Conservation (phyloP, 164 flowering plant species). For the Brasenia schreberi region DNA sequence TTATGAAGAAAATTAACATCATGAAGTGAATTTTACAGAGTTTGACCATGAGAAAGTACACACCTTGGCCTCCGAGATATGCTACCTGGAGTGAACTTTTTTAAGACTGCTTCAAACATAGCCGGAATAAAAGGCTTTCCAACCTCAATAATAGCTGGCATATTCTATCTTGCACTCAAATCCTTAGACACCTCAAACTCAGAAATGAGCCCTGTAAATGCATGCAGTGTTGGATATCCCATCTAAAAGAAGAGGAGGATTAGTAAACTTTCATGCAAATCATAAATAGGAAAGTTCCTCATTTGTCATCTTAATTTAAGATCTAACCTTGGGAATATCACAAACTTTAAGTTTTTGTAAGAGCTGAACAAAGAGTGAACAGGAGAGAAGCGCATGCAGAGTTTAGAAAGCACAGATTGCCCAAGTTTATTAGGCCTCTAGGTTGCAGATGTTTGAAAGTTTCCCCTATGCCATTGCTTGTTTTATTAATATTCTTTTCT, state of each 20-base stretch:
- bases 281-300: conserved; percentile 1
- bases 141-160: conserved; percentile 23
- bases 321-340: conserved; percentile 55
- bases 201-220: conserved; percentile 65
- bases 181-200: conserved; percentile 44
- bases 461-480: conserved; percentile 12
- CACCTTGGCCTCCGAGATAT: conserved; percentile 84
- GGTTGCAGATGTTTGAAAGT: conserved; percentile 31
- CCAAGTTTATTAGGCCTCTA: conserved; percentile 77
- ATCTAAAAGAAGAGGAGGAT: conserved; percentile 25
- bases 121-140: conserved; percentile 72
- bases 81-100: conserved; percentile 75
- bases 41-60: conserved; percentile 7
- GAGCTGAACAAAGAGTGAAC: conserved; percentile 78
- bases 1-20: neutral
- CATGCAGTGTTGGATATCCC: conserved; percentile 66
- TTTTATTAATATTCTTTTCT: conserved; percentile 15
- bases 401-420: conserved; percentile 96
- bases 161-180: conserved; percentile 36
- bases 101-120: conserved; percentile 80
- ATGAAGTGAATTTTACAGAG: too few relatives aligned
- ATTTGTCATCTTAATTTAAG: neutral
- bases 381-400: conserved; percentile 84
- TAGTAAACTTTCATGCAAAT: neutral
- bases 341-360: conserved; percentile 48